Base-by-base conservation (phyloP, 495 filamentous ascomycete genomes). In the Zalerion maritima region DNA sequence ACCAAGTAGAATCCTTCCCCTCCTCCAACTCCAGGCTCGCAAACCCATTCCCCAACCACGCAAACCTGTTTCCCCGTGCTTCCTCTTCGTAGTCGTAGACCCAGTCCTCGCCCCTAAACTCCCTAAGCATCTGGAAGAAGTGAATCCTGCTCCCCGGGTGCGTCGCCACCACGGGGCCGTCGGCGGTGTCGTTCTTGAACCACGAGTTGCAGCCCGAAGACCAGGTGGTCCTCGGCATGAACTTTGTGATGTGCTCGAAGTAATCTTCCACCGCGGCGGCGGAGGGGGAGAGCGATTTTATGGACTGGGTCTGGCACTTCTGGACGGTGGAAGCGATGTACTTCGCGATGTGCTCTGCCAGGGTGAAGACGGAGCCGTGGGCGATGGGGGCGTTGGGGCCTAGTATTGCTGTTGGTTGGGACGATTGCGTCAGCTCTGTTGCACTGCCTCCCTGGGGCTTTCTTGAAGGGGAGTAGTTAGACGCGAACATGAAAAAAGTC, bases 221-320 rank as follows among this genome's bases (percentile, higher is more conserved):
- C 64, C 63, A 69, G 9, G 47, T 49, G 1, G 62, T 64, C 8
- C 58, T 50, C 29, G 53, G 58, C 57, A 67, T 63, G 34, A 67
- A 63, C 5, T 44, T 35, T 9, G 47, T 38, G 9, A 57, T 45
- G 46, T 68, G 62, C 31, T 46, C 49, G 31, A 39, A 43, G 38
- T 57, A 66, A 36, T 66, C 62, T 10, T 47, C 52, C 9, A 60
- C 57, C 0, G 62, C 64, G 1, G 37, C 50, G 15, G 43, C 43
- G 1, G 49, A 56, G 0, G 58, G 57, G 5, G 34, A 37, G 1
- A 67, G 22, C 2, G 55, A 39, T 16, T 50, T 52, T 41, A 68
- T 57, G 16, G 43, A 36, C 38, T 68, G 50, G 0, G 42, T 50
- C 28, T 64, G 60, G 35, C 52, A 58, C 39, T 68, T 68, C 6